These are phyloP conservation scores for Rutstroemia sp. DNA, from an alignment of 2,329 filamentous ascomycete species.

Conservation along the genomic window DNA sequence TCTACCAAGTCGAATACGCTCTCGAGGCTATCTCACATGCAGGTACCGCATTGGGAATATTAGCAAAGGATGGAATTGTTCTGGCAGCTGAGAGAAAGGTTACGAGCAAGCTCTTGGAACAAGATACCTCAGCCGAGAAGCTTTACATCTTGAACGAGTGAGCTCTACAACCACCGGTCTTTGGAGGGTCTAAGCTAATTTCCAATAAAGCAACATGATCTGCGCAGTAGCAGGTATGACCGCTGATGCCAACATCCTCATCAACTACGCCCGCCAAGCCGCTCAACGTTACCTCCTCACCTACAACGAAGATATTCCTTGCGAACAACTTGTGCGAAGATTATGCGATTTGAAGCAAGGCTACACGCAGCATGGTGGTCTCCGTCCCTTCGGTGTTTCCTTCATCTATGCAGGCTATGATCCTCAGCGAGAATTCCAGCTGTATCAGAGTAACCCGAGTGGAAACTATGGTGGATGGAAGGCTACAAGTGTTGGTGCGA, in stretches of 20 bases:
- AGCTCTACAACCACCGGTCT: constrained; percentile 27
- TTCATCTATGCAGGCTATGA: constrained; percentile 99
- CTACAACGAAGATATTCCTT: constrained; percentile 99
- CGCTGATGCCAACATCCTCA: constrained; percentile 98
- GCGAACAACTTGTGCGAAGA: constrained; percentile 93
- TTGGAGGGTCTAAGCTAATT: constrained; percentile 10
- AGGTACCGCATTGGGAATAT: constrained; percentile 90
- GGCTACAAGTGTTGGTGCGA: constrained; percentile 93
- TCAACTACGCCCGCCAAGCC: constrained; percentile 97
- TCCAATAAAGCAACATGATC: constrained; percentile 83
- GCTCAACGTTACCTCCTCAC: constrained; percentile 97
- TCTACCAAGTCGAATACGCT: constrained; percentile 99
- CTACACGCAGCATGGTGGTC: constrained; percentile 97
- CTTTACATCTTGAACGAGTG: constrained; percentile 99
- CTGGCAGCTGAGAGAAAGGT: constrained; percentile 97
- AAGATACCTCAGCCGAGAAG: constrained; percentile 99
- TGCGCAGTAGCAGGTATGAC: constrained; percentile 99
- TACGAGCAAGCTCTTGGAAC: constrained; percentile 97
- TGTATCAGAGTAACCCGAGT: constrained; percentile 97
- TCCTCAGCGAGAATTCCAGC: constrained; percentile 90
- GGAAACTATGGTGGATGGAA: constrained; percentile 99
- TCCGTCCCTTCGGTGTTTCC: constrained; percentile 94
- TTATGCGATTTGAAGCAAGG: constrained; percentile 98
- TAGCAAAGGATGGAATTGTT: constrained; percentile 97
- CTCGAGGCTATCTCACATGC: constrained; percentile 98